Evolutionary conservation across 257 asterid species (phyloP).

Genomic region (Echites panduratus): DNA sequence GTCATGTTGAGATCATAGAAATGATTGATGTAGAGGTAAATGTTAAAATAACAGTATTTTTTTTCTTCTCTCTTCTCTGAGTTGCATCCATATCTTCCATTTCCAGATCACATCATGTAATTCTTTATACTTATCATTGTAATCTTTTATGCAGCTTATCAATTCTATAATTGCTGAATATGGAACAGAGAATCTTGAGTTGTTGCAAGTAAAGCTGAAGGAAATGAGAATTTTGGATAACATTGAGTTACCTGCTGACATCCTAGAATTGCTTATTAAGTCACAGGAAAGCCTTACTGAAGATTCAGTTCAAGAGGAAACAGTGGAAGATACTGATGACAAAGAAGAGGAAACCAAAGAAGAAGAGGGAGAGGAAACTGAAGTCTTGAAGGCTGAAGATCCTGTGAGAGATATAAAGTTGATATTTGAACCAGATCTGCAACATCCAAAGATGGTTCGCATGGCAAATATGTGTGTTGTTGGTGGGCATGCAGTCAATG

Average conservation of each 20-base stretch:
- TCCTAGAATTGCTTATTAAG: slow-evolving; percentile 35
- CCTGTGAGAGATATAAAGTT: slow-evolving; percentile 24
- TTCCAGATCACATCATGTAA: background rate
- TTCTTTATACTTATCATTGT: background rate
- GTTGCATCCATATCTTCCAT: background rate
- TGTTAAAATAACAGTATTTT: no score
- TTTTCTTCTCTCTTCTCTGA: background rate
- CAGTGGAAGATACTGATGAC: slow-evolving; percentile 14
- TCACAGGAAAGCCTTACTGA: slow-evolving; percentile 34
- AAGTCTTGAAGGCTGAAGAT: slow-evolving; percentile 24
- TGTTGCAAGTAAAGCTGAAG: slow-evolving; percentile 41
- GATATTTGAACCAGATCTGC: slow-evolving; percentile 34
- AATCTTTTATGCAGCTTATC: slow-evolving; percentile 36
- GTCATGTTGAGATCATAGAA: slow-evolving; percentile 57
- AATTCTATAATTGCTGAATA: slow-evolving; percentile 39
- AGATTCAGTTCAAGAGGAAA: slow-evolving; percentile 19
- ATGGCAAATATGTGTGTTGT: slow-evolving; percentile 90
- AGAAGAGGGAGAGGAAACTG: slow-evolving; percentile 17
- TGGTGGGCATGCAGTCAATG: slow-evolving; percentile 87
- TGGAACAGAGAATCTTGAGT: slow-evolving; percentile 38
- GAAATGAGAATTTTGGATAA: slow-evolving; percentile 56
- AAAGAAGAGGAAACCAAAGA: slow-evolving; percentile 20
- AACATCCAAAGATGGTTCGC: slow-evolving; percentile 44
- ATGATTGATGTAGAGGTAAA: slow-evolving; percentile 57
- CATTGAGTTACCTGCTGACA: slow-evolving; percentile 44